Base-by-base conservation (phyloP, 495 filamentous ascomycete genomes). In the Cudoniella acicularis region DNA sequence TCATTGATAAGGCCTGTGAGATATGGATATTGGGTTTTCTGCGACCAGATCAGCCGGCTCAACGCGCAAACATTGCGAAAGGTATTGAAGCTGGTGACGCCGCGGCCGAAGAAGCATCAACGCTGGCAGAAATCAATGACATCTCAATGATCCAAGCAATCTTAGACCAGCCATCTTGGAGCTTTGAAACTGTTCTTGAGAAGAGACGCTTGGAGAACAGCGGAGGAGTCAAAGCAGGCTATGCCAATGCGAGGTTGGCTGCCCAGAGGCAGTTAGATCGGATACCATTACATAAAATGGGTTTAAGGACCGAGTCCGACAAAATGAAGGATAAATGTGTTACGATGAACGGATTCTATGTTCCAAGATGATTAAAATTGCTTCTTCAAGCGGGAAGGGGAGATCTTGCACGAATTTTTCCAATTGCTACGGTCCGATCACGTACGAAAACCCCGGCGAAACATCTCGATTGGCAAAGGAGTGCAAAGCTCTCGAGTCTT, bases 21-120 rank as follows among this genome's bases (percentile, higher is more conserved):
- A 62, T 85, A 42, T 64, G 80, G n/a, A 42, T 84, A 4, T 79
- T 88, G 77, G 83, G 83, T 0, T 82, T 73, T 24, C 56, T 85
- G 17, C 78, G 76, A 10, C 56, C 60, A 17, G 60, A 66, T 43
- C 60, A 61, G 11, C 60, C 64, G 2, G 8, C 13, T 16, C 64
- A 60, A 16, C 52, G 60, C 13, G 52, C 55, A 1, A 18, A 41
- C 8, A 23, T 63, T 17, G 40, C 67, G 70, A 16, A 56, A 69
- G 11, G 70, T 74, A 1, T 70, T 63, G 3, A 60, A 54, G 1
- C 69, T 68, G 11, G 69, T 65, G 41, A 72, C 64, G 3, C 69
- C 67, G 20, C 67, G 71, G 0, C 66, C 59, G 21, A 21, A 4
- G 73, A 81, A 42, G 75, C 74, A 0, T 66, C 71, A 1, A 52